A percentile compares a stretch with the other conserved stretches of the same genome.
phyloP scores from a whole-genome alignment of 225 moss, liverwort and hornwort genomes.

The Anthoceros angustus region DNA sequence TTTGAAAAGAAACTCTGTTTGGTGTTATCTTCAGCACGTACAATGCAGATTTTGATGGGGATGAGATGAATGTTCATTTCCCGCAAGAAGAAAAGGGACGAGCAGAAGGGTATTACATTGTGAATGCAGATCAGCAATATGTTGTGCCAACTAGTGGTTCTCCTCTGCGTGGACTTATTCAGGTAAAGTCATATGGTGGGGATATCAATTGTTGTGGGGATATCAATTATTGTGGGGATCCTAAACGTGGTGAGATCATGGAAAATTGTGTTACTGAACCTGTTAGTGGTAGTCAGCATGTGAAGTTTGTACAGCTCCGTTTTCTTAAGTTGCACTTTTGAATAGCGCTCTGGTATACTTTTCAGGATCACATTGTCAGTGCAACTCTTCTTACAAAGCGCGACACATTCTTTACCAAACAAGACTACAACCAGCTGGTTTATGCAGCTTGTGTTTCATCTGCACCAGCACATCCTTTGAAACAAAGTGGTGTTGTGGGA shows the following conservation, averaged over 20 bases:
- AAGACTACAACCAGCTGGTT: constrained; percentile 88
- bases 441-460: constrained; percentile 77
- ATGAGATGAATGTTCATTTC: constrained; percentile 99
- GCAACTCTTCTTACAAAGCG: constrained; percentile 87
- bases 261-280: neutral
- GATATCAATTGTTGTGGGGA: neutral
- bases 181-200: constrained; percentile 24
- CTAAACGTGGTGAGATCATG: no score
- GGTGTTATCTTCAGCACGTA: constrained; percentile 44
- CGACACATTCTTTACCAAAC: constrained; percentile 77
- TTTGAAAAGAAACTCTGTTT: no score
- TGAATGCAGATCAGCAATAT: constrained; percentile 90
- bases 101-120: constrained; percentile 89
- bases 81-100: constrained; percentile 95
- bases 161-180: constrained; percentile 98
- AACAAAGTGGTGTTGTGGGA: constrained; percentile 44
- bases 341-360: neutral
- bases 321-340: neutral
- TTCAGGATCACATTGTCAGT: constrained; percentile 84
- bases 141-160: constrained; percentile 92
- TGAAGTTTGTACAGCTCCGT: neutral
- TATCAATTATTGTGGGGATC: neutral
- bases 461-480: constrained; percentile 34
- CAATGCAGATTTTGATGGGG: constrained; percentile 98
- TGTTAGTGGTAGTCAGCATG: neutral